Evolutionary conservation across 1,139 yeast species (phyloP).

Genomic region (Kodamaea suecica): DNA sequence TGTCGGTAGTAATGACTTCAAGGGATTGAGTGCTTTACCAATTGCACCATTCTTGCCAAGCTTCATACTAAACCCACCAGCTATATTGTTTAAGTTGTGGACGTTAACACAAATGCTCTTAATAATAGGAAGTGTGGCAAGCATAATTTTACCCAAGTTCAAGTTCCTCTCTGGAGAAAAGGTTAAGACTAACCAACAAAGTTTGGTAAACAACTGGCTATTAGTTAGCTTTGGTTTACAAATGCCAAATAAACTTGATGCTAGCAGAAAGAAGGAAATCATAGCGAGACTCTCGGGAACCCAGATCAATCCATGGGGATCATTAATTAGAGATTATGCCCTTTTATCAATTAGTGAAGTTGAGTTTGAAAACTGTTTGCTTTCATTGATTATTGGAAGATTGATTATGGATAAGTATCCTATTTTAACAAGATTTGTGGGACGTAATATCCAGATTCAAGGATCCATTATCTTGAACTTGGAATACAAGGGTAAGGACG

Average conservation of each 20-base stretch:
- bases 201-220: constrained; percentile 21
- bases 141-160: constrained; percentile 25
- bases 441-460: constrained; percentile 26
- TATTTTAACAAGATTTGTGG: constrained; percentile 19
- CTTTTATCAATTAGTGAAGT: constrained; percentile 31
- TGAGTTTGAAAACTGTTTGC: constrained; percentile 38
- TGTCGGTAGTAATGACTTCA: constrained; percentile 27
- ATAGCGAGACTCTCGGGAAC: constrained; percentile 25
- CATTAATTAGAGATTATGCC: constrained; percentile 28
- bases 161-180: constrained; percentile 3
- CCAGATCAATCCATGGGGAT: constrained; percentile 11
- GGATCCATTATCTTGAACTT: constrained; percentile 31
- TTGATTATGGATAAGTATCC: constrained; percentile 25
- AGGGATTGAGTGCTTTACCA: constrained; percentile 40
- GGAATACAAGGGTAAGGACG: constrained; percentile 27
- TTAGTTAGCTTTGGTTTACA: constrained; percentile 30
- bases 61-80: constrained; percentile 25
- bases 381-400: constrained; percentile 31
- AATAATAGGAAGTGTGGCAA: constrained; percentile 26
- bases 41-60: constrained; percentile 26
- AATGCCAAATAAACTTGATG: constrained; percentile 25
- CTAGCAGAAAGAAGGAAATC: constrained; percentile 19
- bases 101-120: constrained; percentile 25
- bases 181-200: neutral
- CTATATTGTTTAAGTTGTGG: constrained; percentile 26